A percentile compares a stretch with the other conserved stretches of the same genome.
phyloP scores from a whole-genome alignment of 345 rosid species.

The Ailanthus altissimus region DNA sequence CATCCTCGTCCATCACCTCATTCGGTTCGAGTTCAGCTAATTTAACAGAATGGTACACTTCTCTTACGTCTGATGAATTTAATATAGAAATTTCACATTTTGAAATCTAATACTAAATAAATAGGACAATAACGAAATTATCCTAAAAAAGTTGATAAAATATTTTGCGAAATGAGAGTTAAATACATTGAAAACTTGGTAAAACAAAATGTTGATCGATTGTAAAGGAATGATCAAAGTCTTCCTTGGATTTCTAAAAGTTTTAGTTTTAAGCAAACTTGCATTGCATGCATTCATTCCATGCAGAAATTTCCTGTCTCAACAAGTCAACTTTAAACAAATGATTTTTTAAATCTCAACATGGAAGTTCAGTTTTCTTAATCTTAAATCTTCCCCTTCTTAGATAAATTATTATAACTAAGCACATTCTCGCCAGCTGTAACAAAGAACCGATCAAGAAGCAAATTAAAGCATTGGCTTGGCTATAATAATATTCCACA shows the following conservation, averaged over 20 bases:
- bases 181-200: neutral
- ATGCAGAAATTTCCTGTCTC: neutral
- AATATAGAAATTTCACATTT: neutral
- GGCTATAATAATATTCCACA: too few species aligned
- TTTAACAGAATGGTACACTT: neutral
- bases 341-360: neutral
- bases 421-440: neutral
- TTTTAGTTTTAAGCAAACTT: neutral
- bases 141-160: neutral
- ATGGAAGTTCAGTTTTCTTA: slow-evolving; percentile 3
- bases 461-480: too few species aligned
- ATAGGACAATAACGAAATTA: neutral
- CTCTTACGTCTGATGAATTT: neutral
- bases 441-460: neutral
- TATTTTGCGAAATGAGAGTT: neutral
- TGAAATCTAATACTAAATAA: neutral
- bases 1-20: slow-evolving; percentile 16
- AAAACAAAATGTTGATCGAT: too few species aligned
- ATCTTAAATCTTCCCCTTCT: neutral
- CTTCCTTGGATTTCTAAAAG: neutral
- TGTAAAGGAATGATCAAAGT: neutral
- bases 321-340: neutral
- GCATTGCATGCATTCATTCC: neutral
- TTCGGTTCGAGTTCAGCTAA: neutral
- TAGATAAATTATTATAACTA: neutral